Evolutionary conservation across 2,329 filamentous ascomycete species (phyloP), one percentile per base, ranked within the genome.

Genomic region (Zalaria obscura): DNA sequence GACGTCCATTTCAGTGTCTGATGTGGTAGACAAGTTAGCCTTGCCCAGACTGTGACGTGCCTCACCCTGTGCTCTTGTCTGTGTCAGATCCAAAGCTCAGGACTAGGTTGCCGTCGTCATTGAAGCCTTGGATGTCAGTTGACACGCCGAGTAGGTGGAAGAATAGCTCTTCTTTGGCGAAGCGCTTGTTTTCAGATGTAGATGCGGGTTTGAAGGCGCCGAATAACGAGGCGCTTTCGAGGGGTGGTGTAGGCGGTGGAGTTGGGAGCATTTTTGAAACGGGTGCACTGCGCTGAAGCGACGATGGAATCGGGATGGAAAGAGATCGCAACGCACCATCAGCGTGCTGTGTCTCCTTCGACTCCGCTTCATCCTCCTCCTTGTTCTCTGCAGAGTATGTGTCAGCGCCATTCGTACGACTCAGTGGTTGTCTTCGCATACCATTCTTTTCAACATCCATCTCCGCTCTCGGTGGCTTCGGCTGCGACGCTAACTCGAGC

Each of bases 401-500:
- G 29, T 32, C 29, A 32, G 29, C 29, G 25, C 26, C 35, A 36
- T 32, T 6, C 4, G 27, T 7, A 4, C 2, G 6, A 11, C 8
- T 42, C 5, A 25, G 18, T 25, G 8, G 3, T 11, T 11, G 27
- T 37, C 27, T 3, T 31, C 40, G 8, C 47, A 40, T 37, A 47
- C 49, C 52, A 47, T 64, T 66, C 43, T 64, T 55, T 45, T 66
- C 59, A 39, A 67, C 65, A 35, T 70, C 65, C 51, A 70, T 67
- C 35, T 67, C 60, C 42, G 62, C 60, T 46, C 51, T 57, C 41
- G 57, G 56, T 39, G 83, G 78, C 60, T 83, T 86, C 45, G 84
- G 79, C 56, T 87, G 78, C 43, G 79, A 72, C 37, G 82, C 83
- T 52, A 93, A 61, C 59, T 88, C 86, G 55, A 88, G 70, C 45